Evolutionary conservation across 225 moss, liverwort and hornwort species (phyloP).

Genomic region (Asterella californica): DNA sequence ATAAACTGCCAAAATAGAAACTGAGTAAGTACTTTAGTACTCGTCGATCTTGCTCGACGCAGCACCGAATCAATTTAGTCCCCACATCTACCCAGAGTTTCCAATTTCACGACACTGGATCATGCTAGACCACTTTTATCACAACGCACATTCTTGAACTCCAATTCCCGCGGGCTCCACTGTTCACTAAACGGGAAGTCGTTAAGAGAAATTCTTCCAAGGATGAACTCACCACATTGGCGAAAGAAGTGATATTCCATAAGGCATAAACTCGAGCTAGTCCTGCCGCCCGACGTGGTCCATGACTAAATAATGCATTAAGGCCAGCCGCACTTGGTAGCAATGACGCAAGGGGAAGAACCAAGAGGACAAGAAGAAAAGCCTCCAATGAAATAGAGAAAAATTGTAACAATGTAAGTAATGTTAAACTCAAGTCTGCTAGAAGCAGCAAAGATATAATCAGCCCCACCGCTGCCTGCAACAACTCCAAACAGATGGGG

Average conservation of each 20-base stretch:
- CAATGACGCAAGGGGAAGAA: constrained; percentile 80
- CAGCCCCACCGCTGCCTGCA: constrained; percentile 89
- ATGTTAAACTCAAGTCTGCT: constrained; percentile 90
- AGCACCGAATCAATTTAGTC: background rate
- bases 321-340: constrained; percentile 85
- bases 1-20: constrained; percentile 51
- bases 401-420: constrained; percentile 87
- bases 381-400: constrained; percentile 90
- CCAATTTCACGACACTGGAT: no score
- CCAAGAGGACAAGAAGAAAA: constrained; percentile 74
- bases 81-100: no score
- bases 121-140: background rate
- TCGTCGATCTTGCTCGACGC: background rate
- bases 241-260: constrained; percentile 89
- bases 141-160: no score
- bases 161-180: background rate
- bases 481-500: background rate
- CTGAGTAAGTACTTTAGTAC: background rate
- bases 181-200: background rate
- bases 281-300: constrained; percentile 82
- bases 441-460: constrained; percentile 81
- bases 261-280: constrained; percentile 87
- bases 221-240: constrained; percentile 62
- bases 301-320: constrained; percentile 94
- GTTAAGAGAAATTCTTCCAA: background rate